Conservation (phyloP, 164 flowering plant species). For the Berberis thunbergii region DNA sequence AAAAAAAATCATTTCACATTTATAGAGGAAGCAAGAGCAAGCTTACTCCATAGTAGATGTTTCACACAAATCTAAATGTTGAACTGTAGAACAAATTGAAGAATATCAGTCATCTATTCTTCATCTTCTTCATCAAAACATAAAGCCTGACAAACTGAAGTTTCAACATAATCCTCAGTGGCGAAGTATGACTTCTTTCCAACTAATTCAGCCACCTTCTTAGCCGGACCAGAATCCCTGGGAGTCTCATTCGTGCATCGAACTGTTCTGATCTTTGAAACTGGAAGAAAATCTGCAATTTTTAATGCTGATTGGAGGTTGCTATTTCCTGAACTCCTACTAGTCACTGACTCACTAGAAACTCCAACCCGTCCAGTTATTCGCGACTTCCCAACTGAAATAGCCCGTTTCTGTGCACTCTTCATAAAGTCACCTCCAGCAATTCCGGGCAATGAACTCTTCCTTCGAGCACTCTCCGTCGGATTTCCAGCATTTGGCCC, state of each 20-base stretch:
- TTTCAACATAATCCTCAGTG: conserved; percentile 20
- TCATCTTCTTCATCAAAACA: conserved; percentile 42
- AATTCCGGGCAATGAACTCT: conserved; percentile 52
- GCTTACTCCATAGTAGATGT: conserved; percentile 7
- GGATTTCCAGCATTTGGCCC: conserved; percentile 12
- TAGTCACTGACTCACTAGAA: conserved; percentile 35
- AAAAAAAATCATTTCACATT: neutral
- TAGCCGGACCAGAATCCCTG: conserved; percentile 78
- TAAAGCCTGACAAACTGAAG: conserved; percentile 46
- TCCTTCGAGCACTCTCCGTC: conserved; percentile 37
- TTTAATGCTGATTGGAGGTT: conserved; percentile 16
- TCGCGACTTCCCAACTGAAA: conserved; percentile 20
- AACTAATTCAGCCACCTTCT: conserved; percentile 56
- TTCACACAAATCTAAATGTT: conserved; percentile 17
- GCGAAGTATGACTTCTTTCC: conserved; percentile 47
- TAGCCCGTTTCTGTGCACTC: conserved; percentile 38
- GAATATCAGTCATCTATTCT: conserved; percentile 5
- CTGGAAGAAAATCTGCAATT: conserved; percentile 37
- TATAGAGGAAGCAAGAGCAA: conserved; percentile 14
- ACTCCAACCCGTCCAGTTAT: conserved; percentile 17
- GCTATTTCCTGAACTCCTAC: conserved; percentile 16
- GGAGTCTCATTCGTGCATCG: conserved; percentile 45
- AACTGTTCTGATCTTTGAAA: conserved; percentile 36
- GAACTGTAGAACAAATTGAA: conserved; percentile 9
- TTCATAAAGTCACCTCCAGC: conserved; percentile 30